Base-by-base conservation (phyloP, 257 asterid genomes). In the Solanum corneliomulleri region DNA sequence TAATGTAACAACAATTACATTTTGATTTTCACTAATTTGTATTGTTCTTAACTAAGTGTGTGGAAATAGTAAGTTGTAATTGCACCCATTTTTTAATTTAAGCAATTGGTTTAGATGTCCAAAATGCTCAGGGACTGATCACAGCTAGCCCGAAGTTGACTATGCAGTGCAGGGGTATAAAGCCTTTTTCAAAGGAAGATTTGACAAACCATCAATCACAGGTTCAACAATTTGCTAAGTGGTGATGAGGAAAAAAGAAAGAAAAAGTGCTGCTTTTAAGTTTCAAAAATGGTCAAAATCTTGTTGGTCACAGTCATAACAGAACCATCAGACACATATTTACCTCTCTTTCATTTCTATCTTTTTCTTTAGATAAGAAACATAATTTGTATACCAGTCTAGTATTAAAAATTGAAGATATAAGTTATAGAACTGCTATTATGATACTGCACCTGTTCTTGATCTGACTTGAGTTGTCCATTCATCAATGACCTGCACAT, bases 401-500 rank as follows among this genome's bases (percentile, higher is more conserved):
- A 80, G 68, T 78, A 41, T 27, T 44, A 44, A 47, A 45, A 29
- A 8, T 33, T 44, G 56, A 80, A 21, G 27, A 66, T 14, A 2
- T 2, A 80, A 66, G 68, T 42, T 70, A 42, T 8, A 70, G 68
- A 70, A 86, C 25, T 37, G 15, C 11, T 81, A 37, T 29, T 9
- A 82, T n/a, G 21, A 87, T 44, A 85, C 71, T 84, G 80, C 86
- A 97, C 99, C 98, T 91, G 92, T 87, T 89, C 89, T 92, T 56
- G 95, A 90, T 91, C 93, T 91, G 90, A 96, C 93, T 77, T 94
- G 98, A 82, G 81, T 85, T 35, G 94, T 90, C 99, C 99, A 97
- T 91, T 97, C 99, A 41, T 95, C 95, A 75, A 95, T 93, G 86
- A 97, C 88, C 99, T 95, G 95, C 82, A 91, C 31, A 88, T 87